Evolutionary conservation across 2,329 filamentous ascomycete genomes (phyloP).

Genomic region (Shiraia sp.): DNA sequence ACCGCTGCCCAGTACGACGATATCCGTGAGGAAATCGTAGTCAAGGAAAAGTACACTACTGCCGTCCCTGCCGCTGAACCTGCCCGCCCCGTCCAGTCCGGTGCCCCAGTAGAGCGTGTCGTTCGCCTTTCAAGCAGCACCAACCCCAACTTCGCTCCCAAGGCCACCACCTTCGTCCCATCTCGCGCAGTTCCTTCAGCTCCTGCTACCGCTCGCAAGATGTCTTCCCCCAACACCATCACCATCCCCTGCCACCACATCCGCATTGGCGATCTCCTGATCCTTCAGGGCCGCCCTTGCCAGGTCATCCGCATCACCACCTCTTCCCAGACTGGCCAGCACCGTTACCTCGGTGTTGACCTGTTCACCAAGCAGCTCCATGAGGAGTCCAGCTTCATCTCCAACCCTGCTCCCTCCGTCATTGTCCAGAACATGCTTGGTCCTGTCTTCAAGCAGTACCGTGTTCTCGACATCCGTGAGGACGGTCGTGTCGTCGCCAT

Average conservation of each 20-base stretch:
- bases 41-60: conserved; percentile 41
- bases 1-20: conserved; percentile 36
- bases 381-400: conserved; percentile 97
- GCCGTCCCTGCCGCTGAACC: conserved; percentile 33
- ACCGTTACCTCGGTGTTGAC: conserved; percentile 99
- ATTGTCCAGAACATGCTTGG: conserved; percentile 99
- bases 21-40: conserved; percentile 51
- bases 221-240: conserved; percentile 78
- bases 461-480: conserved; percentile 94
- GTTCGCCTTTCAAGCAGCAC: conserved; percentile 11
- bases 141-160: conserved; percentile 68
- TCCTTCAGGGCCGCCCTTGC: conserved; percentile 98
- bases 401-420: conserved; percentile 93
- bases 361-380: conserved; percentile 99
- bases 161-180: conserved; percentile 28
- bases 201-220: conserved; percentile 35
- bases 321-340: conserved; percentile 96
- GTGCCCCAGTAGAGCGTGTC: conserved; percentile 39
- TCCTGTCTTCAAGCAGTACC: conserved; percentile 99
- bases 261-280: conserved; percentile 96
- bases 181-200: conserved; percentile 19
- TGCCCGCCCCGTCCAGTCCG: conserved; percentile 43
- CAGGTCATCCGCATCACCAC: conserved; percentile 99
- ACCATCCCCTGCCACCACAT: conserved; percentile 99
- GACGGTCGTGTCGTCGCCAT: conserved; percentile 84